These are phyloP conservation scores for Pythium utonaiense DNA, from an alignment of 352 stramenopile species.

Conservation along the genomic window DNA sequence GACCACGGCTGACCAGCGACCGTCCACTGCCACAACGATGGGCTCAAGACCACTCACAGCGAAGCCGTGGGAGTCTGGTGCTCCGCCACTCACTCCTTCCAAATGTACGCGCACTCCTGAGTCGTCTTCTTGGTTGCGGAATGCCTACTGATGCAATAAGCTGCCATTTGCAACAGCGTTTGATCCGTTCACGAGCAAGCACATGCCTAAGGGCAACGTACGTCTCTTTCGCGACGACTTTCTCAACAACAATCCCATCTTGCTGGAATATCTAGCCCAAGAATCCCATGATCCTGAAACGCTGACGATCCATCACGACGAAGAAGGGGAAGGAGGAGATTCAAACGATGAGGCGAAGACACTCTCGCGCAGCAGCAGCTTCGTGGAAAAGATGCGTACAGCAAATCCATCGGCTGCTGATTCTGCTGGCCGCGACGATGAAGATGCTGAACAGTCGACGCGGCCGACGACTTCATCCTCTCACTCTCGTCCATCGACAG, in stretches of 20 bases:
- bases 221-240: conserved; percentile 84
- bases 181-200: conserved; percentile 49
- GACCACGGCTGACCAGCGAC: conserved; percentile 5
- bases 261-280: conserved; percentile 77
- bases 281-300: conserved; percentile 24
- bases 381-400: conserved; percentile 60
- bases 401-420: conserved; percentile 32
- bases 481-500: conserved; percentile 17
- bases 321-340: conserved; percentile 11
- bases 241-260: conserved; percentile 78
- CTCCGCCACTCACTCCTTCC: conserved; percentile 6
- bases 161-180: conserved; percentile 21
- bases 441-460: neutral
- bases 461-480: neutral
- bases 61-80: conserved; percentile 16
- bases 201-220: conserved; percentile 74
- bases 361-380: conserved; percentile 23
- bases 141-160: neutral
- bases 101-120: too few relatives aligned
- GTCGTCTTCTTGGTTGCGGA: too few relatives aligned
- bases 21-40: conserved; percentile 14
- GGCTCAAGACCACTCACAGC: conserved; percentile 13
- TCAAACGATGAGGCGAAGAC: conserved; percentile 3
- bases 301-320: conserved; percentile 3
- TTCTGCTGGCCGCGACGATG: neutral